Evolutionary conservation across 2,329 filamentous ascomycete species (phyloP), one percentile per base, ranked within the genome.

Genomic region (Chrysoporthe austroafricana): DNA sequence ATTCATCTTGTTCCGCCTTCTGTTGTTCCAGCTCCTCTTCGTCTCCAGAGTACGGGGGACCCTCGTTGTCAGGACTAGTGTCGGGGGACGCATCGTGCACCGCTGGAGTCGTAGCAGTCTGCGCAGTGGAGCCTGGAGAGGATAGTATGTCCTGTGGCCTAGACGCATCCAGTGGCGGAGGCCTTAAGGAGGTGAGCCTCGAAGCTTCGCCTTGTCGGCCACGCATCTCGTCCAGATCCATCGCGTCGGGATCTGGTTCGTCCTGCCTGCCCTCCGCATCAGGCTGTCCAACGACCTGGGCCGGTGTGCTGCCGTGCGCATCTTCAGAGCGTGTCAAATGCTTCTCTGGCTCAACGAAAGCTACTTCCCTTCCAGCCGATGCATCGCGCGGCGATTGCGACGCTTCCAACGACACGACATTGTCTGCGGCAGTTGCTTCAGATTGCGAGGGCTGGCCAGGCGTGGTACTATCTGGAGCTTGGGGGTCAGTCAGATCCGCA

Each of bases 51-150:
- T 86, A 87, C 56, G 86, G 84, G 60, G 86, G 82, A 21, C 83
- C 84, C 61, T 93, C 90, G 65, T 90, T 86, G 65, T 91, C 91
- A 1, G 91, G 89, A 72, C 91, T 94, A 1, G 91, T 94, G 72
- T 91, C 89, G 0, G 91, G 88, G 1, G 91, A 94, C 7, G 84
- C 85, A 70, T 90, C 86, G 69, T 89, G 86, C 50, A 89, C 84
- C 46, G 85, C 86, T 1, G 92, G 91, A 0, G 92, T 96, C 32
- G 90, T 88, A 65, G 89, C 89, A 56, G 91, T 94, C 73, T 90
- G 89, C 1, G 89, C 86, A 43, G 91, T 94, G 6, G 92, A 95
- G 2, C 81, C 82, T 18, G 86, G 85, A 1, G 86, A 88, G 2
- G 84, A 88, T 6, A 82, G 72, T 2, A 79, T 77, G 70, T 88